A percentile compares a stretch with the other conserved stretches of the same genome.
Evolutionary conservation across 352 stramenopile species (phyloP).

Genomic region (Phytopythium chamaehyphon): DNA sequence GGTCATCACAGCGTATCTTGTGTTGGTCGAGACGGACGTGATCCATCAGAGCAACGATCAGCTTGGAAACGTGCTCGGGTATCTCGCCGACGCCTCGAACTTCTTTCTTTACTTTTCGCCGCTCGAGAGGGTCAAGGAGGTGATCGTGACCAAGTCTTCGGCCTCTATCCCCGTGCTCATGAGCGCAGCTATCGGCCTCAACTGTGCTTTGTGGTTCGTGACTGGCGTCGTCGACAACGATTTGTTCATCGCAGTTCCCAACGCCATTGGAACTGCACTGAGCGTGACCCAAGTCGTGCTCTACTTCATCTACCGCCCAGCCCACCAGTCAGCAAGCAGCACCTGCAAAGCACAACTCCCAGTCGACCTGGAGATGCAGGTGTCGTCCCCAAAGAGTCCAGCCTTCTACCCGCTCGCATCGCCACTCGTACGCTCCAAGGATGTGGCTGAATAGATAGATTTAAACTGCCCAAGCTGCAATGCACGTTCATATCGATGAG

Average conservation of each 20-base stretch:
- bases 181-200: conserved; percentile 14
- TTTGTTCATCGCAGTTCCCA: conserved; percentile 31
- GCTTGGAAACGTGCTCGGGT: not conserved
- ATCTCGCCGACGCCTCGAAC: conserved; percentile 1
- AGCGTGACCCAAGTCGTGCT: conserved; percentile 19
- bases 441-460: not conserved
- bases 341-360: not conserved
- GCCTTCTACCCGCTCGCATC: conserved; percentile 1
- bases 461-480: not conserved
- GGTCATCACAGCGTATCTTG: not conserved
- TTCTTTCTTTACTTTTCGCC: conserved; percentile 23
- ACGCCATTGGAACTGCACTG: conserved; percentile 16
- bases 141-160: conserved; percentile 22
- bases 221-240: conserved; percentile 29
- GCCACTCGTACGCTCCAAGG: not conserved
- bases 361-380: not conserved
- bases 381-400: not conserved
- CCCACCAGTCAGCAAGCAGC: not conserved
- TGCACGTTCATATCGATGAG: too few species aligned
- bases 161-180: conserved; percentile 25
- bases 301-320: conserved; percentile 21
- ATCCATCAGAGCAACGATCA: not conserved
- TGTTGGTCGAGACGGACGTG: conserved; percentile 1
- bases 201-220: conserved; percentile 32
- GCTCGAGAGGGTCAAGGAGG: conserved; percentile 22